A percentile compares a stretch with the other conserved stretches of the same genome.
Conservation (phyloP, 225 moss, liverwort and hornwort species). For the Rhytidiadelphus loreus region DNA sequence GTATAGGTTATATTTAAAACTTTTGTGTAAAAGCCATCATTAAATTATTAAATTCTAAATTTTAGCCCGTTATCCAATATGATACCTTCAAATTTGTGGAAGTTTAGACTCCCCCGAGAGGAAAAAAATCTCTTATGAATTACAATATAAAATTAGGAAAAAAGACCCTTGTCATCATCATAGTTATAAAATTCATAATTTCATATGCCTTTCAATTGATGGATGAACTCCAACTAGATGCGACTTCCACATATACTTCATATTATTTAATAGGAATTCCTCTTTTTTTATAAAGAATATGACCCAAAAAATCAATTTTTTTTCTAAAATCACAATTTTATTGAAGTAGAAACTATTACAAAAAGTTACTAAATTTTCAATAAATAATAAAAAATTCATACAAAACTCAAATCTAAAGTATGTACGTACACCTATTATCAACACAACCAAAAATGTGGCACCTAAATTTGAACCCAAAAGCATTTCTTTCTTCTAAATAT, state of each 20-base stretch:
- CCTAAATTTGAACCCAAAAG: background rate
- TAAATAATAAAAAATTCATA: no score
- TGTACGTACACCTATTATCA: background rate
- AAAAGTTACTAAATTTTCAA: no score
- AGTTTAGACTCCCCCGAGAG: no score
- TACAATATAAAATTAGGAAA: background rate
- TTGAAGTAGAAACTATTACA: background rate
- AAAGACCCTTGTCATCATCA: background rate
- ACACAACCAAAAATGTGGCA: background rate
- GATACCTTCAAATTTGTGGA: background rate
- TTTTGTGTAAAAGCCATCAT: background rate
- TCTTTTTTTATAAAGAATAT: no score
- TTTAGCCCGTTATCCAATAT: background rate
- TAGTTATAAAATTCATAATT: background rate
- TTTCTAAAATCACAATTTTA: background rate
- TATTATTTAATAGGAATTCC: background rate
- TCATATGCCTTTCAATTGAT: background rate
- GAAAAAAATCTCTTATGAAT: background rate
- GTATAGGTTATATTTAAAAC: background rate
- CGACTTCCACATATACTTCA: background rate
- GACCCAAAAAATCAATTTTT: no score
- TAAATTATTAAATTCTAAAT: background rate
- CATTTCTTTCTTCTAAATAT: background rate
- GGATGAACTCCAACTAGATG: background rate
- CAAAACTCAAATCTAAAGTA: no score